phyloP scores from a whole-genome alignment of 768 basidiomycete genomes.

The Paxillus involutus region DNA sequence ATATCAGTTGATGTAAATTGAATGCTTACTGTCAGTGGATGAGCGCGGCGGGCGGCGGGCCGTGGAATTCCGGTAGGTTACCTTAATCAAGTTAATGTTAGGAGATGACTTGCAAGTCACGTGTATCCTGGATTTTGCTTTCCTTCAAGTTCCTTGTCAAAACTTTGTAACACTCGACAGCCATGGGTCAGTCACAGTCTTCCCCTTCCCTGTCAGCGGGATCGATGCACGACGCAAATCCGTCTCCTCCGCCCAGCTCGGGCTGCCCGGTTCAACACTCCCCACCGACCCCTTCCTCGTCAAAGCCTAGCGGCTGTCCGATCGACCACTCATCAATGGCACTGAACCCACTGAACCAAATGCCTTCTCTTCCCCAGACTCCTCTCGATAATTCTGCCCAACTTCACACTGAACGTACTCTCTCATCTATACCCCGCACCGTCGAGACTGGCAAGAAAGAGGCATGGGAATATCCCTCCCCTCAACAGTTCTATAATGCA shows the following conservation, averaged over 20 bases:
- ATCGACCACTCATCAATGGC: slow-evolving; percentile 48
- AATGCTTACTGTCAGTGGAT: too few relatives aligned
- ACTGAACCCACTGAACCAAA: slow-evolving; percentile 79
- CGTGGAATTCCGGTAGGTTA: too few relatives aligned
- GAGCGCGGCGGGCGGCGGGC: too few relatives aligned
- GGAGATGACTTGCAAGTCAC: too few relatives aligned
- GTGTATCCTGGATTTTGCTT: too few relatives aligned
- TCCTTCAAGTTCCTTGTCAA: too few relatives aligned
- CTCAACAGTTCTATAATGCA: slow-evolving; percentile 98
- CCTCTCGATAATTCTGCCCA: slow-evolving; percentile 52
- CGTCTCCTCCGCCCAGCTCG: slow-evolving; percentile 6
- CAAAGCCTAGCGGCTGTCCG: slow-evolving; percentile 49
- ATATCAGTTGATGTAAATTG: too few relatives aligned
- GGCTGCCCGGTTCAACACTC: slow-evolving; percentile 47
- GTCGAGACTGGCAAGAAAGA: slow-evolving; percentile 18
- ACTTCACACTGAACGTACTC: slow-evolving; percentile 73
- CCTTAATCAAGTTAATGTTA: too few relatives aligned
- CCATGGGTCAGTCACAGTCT: slow-evolving; percentile 15
- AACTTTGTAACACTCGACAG: background rate
- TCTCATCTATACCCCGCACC: slow-evolving; percentile 85
- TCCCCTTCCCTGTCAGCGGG: background rate
- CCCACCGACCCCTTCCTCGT: slow-evolving; percentile 22
- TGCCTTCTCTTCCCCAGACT: slow-evolving; percentile 78
- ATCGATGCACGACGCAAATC: slow-evolving; percentile 5
- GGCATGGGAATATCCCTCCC: slow-evolving; percentile 94